These are phyloP conservation scores for Eimeria mitis DNA, from an alignment of 169 alveolate genomes.

Conservation along the genomic window DNA sequence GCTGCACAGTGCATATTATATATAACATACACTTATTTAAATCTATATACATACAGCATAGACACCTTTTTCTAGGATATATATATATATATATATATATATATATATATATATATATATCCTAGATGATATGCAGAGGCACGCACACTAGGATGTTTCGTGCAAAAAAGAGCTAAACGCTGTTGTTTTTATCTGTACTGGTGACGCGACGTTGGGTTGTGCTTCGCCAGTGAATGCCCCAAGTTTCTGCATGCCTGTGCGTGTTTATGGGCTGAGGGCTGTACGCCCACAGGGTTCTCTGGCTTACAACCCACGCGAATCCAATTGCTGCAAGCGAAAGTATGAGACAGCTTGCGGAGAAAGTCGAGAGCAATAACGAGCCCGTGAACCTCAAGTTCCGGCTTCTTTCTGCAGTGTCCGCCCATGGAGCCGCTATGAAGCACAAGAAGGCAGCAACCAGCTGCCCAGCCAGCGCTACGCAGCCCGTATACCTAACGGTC, in stretches of 20 bases:
- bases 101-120: neutral
- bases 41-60: neutral
- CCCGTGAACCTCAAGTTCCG: neutral
- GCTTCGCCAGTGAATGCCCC: neutral
- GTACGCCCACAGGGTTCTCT: neutral
- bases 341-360: conserved; percentile 20
- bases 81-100: too few species aligned
- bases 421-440: conserved; percentile 42
- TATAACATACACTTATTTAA: neutral
- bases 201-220: neutral
- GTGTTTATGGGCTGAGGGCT: neutral
- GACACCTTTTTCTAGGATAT: too few species aligned
- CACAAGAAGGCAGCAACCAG: conserved; percentile 39
- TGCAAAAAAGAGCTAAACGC: neutral
- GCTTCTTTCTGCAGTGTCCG: neutral
- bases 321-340: conserved; percentile 4
- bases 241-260: neutral
- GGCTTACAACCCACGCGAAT: conserved; percentile 64
- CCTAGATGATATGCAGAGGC: neutral
- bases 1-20: too few species aligned
- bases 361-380: conserved; percentile 27
- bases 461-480: conserved; percentile 42
- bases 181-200: neutral
- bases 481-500: conserved; percentile 15
- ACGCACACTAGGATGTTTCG: neutral